phyloP scores from a whole-genome alignment of 768 basidiomycete species.

The Lactifluus hygrophoroides region DNA sequence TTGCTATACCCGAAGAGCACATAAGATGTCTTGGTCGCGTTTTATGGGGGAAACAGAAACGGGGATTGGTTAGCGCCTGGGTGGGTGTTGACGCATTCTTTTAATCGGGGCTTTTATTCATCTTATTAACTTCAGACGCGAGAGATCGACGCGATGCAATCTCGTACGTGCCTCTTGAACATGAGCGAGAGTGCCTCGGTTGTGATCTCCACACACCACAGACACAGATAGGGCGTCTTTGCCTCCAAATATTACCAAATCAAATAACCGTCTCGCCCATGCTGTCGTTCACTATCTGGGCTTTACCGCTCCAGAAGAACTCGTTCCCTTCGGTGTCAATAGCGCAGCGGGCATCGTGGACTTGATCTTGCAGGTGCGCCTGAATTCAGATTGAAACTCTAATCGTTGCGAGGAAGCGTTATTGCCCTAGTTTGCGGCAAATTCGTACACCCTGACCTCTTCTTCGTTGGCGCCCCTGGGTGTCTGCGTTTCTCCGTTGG shows the following conservation, averaged over 20 bases:
- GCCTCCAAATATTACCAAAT: constrained; percentile 39
- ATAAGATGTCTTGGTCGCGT: constrained; percentile 73
- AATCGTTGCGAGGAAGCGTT: not conserved
- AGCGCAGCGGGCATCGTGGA: constrained; percentile 59
- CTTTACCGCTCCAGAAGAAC: constrained; percentile 47
- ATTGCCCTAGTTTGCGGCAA: constrained; percentile 71
- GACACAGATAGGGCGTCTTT: constrained; percentile 49
- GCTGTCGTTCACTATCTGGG: constrained; percentile 65
- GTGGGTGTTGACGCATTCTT: constrained; percentile 31
- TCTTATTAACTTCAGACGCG: constrained; percentile 39
- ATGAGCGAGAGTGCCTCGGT: not conserved
- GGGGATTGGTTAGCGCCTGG: constrained; percentile 47
- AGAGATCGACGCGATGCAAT: constrained; percentile 65
- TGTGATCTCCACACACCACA: constrained; percentile 4
- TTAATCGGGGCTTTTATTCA: not conserved
- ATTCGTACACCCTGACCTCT: constrained; percentile 80
- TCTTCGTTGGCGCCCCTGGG: constrained; percentile 76
- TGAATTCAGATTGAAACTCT: not conserved
- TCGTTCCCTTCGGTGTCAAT: constrained; percentile 47
- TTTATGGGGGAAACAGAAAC: constrained; percentile 53
- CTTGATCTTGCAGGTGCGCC: constrained; percentile 59
- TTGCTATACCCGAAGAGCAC: constrained; percentile 62
- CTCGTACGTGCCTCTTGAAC: constrained; percentile 47
- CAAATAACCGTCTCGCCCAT: constrained; percentile 64
- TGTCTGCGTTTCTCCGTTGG: constrained; percentile 67